Evolutionary conservation across 352 stramenopile genomes (phyloP).

Genomic region (Phytophthora fragariae): DNA sequence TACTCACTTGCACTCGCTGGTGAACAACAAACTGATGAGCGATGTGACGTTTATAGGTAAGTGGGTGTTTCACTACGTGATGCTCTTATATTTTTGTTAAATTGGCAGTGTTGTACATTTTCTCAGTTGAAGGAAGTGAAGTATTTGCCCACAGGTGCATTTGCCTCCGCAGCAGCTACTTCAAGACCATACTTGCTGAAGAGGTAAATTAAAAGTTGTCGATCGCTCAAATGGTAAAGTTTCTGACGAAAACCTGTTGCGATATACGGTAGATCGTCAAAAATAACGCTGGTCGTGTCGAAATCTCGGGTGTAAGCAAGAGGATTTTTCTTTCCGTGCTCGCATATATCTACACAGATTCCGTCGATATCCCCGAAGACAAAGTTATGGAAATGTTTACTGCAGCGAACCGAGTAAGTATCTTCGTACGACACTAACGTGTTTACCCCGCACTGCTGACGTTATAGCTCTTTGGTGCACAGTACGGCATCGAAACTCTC

Average conservation of each 20-base stretch:
- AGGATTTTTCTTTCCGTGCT: slow-evolving; percentile 92
- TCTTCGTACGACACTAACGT: not conserved
- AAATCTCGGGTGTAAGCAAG: slow-evolving; percentile 90
- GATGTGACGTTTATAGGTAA: slow-evolving; percentile 81
- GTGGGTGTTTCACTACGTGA: no score
- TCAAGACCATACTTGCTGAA: slow-evolving; percentile 80
- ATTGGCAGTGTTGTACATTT: not conserved
- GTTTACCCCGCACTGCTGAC: not conserved
- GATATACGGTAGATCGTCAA: slow-evolving; percentile 77
- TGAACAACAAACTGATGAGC: slow-evolving; percentile 86
- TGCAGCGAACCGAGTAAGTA: slow-evolving; percentile 73
- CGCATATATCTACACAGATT: slow-evolving; percentile 95
- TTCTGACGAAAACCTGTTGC: not conserved
- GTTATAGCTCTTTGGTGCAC: not conserved
- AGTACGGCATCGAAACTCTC: slow-evolving; percentile 80
- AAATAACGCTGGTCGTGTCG: slow-evolving; percentile 72
- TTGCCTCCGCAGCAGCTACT: slow-evolving; percentile 92
- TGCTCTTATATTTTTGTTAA: no score
- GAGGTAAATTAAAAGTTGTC: slow-evolving; percentile 38
- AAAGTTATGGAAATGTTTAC: slow-evolving; percentile 94
- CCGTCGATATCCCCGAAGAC: slow-evolving; percentile 86
- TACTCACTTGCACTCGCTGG: slow-evolving; percentile 61
- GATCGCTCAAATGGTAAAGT: not conserved
- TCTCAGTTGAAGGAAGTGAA: slow-evolving; percentile 70
- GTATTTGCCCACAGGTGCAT: slow-evolving; percentile 91